Percentiles rank a stretch among this genome's conserved stretches.
phyloP scores from a whole-genome alignment of 805 yeast species.

The Starmerella khaoyaiensis region DNA sequence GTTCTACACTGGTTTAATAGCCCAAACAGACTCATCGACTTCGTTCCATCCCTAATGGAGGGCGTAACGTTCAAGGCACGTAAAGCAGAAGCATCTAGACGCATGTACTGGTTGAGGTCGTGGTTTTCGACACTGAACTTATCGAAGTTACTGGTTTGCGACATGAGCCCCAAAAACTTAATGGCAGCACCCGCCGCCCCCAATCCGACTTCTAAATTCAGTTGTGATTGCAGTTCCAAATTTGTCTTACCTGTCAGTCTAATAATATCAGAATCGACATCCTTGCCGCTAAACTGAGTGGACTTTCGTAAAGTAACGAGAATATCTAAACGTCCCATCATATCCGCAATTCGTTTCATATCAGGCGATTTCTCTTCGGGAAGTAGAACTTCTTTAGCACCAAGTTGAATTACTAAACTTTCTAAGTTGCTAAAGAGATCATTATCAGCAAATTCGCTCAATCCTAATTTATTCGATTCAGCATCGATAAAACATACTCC shows the following conservation, averaged over 20 bases:
- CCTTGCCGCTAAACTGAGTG: constrained; percentile 36
- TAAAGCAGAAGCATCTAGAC: constrained; percentile 80
- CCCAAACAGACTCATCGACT: constrained; percentile 59
- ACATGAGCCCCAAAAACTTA: constrained; percentile 50
- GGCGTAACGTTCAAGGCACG: constrained; percentile 82
- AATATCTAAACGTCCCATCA: constrained; percentile 66
- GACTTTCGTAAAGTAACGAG: constrained; percentile 50
- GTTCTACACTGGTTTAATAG: constrained; percentile 80
- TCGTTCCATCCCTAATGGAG: constrained; percentile 33
- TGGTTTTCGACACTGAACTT: constrained; percentile 45
- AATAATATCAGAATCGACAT: constrained; percentile 60
- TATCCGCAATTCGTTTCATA: constrained; percentile 49
- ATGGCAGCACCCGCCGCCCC: constrained; percentile 57
- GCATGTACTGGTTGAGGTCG: constrained; percentile 69
- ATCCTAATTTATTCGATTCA: constrained; percentile 49
- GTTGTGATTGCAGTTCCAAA: constrained; percentile 32
- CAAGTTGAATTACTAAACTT: constrained; percentile 72
- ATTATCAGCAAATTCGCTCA: constrained; percentile 73
- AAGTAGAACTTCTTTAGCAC: constrained; percentile 71
- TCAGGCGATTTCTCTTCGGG: constrained; percentile 33
- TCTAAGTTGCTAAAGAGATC: constrained; percentile 80
- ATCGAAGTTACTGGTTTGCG: constrained; percentile 43
- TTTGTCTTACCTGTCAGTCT: constrained; percentile 43
- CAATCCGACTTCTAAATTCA: constrained; percentile 40
- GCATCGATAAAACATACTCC: constrained; percentile 77